Percentiles rank a stretch among this genome's conserved stretches.
phyloP scores from a whole-genome alignment of 2,329 filamentous ascomycete genomes.

The Akanthomyces dipterigenus region DNA sequence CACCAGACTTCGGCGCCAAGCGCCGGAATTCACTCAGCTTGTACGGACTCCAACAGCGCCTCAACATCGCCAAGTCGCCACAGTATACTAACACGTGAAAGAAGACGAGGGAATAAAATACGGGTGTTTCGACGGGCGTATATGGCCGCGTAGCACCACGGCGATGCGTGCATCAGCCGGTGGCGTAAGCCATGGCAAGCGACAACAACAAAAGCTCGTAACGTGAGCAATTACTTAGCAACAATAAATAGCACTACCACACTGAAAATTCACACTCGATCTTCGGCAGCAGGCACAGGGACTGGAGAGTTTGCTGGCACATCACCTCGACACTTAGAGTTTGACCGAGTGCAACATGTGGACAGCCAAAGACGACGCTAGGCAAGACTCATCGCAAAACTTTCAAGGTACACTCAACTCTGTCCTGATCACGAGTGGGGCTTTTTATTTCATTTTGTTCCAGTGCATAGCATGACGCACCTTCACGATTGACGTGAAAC shows the following conservation, averaged over 20 bases:
- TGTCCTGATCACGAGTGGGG: not conserved
- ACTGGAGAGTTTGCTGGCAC: not conserved
- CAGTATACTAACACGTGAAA: not conserved
- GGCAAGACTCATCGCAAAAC: not conserved
- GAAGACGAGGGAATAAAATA: not conserved
- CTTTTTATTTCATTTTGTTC: not conserved
- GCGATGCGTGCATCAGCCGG: not conserved
- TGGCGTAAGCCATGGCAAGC: not conserved
- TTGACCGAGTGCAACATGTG: not conserved
- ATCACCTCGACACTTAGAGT: not conserved
- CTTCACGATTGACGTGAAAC: not conserved
- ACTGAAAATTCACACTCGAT: not conserved
- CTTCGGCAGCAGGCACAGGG: not conserved
- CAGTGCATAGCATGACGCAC: too few relatives aligned
- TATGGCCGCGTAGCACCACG: not conserved
- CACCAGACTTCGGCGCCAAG: not conserved
- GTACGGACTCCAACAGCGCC: too few relatives aligned
- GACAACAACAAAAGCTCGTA: not conserved
- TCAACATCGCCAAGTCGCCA: not conserved
- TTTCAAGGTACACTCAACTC: not conserved
- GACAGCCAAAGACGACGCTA: not conserved
- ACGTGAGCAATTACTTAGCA: not conserved
- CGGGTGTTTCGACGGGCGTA: not conserved
- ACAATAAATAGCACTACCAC: not conserved
- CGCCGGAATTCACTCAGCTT: too few relatives aligned